phyloP scores from a whole-genome alignment of 2,329 filamentous ascomycete species.

The Phaeosphaeria sp. region DNA sequence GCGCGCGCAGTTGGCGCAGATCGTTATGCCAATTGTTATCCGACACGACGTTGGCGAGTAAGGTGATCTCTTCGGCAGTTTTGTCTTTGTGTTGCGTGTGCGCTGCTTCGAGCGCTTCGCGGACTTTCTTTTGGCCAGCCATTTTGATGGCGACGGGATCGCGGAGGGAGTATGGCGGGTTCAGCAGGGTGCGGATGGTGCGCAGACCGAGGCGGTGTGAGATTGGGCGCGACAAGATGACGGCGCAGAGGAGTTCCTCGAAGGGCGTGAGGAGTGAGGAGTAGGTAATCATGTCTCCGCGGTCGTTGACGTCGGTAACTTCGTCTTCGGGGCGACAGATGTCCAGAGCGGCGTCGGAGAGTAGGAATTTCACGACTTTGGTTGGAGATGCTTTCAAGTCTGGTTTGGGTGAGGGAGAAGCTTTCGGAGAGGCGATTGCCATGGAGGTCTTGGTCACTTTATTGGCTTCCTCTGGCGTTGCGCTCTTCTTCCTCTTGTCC shows the following conservation, averaged over 20 bases:
- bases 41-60: slow-evolving; percentile 40
- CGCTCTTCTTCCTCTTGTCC: slow-evolving; percentile 4
- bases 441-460: background rate
- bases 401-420: background rate
- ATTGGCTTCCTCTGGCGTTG: background rate
- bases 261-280: slow-evolving; percentile 48
- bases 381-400: slow-evolving; percentile 7
- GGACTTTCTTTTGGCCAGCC: slow-evolving; percentile 47
- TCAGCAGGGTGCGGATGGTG: slow-evolving; percentile 54
- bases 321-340: slow-evolving; percentile 46
- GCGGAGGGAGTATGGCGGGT: slow-evolving; percentile 51
- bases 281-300: slow-evolving; percentile 38
- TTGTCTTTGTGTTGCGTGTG: slow-evolving; percentile 56
- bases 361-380: slow-evolving; percentile 44
- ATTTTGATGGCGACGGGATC: slow-evolving; percentile 41
- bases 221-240: slow-evolving; percentile 54
- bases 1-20: slow-evolving; percentile 40
- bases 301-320: slow-evolving; percentile 31
- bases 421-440: background rate
- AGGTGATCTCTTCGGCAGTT: slow-evolving; percentile 51
- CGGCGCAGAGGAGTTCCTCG: slow-evolving; percentile 54
- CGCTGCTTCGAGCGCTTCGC: slow-evolving; percentile 51
- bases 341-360: slow-evolving; percentile 36
- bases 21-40: slow-evolving; percentile 41
- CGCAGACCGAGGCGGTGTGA: slow-evolving; percentile 53